Conservation (phyloP, 2,329 filamentous ascomycete species). For the Exophiala aquamarina region DNA sequence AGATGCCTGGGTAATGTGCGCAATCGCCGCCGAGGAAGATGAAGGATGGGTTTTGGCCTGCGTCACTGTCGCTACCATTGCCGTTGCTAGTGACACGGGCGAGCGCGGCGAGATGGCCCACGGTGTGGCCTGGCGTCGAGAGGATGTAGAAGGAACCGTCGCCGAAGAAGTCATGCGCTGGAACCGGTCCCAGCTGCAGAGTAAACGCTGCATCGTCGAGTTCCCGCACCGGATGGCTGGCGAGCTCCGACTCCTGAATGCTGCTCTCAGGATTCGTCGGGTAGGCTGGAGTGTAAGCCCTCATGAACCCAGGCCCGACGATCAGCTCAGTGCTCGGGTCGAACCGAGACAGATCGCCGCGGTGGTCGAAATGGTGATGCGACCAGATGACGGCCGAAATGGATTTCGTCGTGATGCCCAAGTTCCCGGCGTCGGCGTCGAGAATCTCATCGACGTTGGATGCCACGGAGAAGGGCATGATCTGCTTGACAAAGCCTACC, state of each 20-base stretch:
- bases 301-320: slow-evolving; percentile 54
- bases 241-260: slow-evolving; percentile 36
- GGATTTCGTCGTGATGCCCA: slow-evolving; percentile 1
- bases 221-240: slow-evolving; percentile 26
- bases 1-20: slow-evolving; percentile 40
- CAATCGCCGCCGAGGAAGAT: slow-evolving; percentile 53
- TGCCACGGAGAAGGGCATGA: slow-evolving; percentile 1
- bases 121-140: slow-evolving; percentile 46
- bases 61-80: no score
- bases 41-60: slow-evolving; percentile 41
- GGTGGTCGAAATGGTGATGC: slow-evolving; percentile 44
- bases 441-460: slow-evolving; percentile 4
- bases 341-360: slow-evolving; percentile 51
- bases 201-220: slow-evolving; percentile 12
- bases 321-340: slow-evolving; percentile 47
- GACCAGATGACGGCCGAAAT: slow-evolving; percentile 28
- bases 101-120: slow-evolving; percentile 51
- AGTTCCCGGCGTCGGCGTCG: background rate
- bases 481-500: slow-evolving; percentile 3
- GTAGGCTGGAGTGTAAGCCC: slow-evolving; percentile 47
- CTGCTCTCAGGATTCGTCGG: slow-evolving; percentile 39
- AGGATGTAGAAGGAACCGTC: slow-evolving; percentile 44
- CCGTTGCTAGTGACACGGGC: slow-evolving; percentile 39
- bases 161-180: slow-evolving; percentile 41
- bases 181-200: slow-evolving; percentile 34